phyloP scores from a whole-genome alignment of 2,329 filamentous ascomycete genomes.

The Cryphonectria naterciae region DNA sequence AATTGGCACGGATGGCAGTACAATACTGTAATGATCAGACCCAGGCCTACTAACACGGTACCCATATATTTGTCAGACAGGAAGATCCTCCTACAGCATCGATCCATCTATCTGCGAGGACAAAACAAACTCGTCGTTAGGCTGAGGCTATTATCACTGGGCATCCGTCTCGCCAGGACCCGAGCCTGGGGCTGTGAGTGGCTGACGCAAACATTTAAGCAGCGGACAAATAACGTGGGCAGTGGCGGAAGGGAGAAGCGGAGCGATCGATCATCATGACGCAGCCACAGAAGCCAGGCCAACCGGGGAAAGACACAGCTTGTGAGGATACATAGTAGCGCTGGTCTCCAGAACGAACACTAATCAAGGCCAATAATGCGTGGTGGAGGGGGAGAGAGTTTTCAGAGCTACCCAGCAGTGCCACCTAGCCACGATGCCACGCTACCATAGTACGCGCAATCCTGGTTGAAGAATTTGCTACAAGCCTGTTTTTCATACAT shows the following conservation, averaged over 20 bases:
- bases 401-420: neutral
- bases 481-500: neutral
- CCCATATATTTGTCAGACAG: neutral
- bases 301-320: neutral
- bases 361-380: neutral
- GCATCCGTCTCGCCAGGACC: neutral
- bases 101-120: neutral
- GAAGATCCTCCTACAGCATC: neutral
- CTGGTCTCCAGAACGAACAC: neutral
- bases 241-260: no score
- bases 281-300: neutral
- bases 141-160: neutral
- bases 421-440: no score
- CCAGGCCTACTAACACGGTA: neutral
- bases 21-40: neutral
- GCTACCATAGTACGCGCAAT: neutral
- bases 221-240: neutral
- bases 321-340: neutral
- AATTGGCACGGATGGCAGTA: neutral
- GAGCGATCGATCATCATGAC: slow-evolving; percentile 2
- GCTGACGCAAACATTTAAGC: neutral
- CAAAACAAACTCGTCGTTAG: neutral
- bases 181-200: neutral
- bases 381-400: neutral
- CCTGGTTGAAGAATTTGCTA: neutral